These are phyloP conservation scores for Prunus salicina DNA, from an alignment of 306 rosid species.

Conservation along the genomic window DNA sequence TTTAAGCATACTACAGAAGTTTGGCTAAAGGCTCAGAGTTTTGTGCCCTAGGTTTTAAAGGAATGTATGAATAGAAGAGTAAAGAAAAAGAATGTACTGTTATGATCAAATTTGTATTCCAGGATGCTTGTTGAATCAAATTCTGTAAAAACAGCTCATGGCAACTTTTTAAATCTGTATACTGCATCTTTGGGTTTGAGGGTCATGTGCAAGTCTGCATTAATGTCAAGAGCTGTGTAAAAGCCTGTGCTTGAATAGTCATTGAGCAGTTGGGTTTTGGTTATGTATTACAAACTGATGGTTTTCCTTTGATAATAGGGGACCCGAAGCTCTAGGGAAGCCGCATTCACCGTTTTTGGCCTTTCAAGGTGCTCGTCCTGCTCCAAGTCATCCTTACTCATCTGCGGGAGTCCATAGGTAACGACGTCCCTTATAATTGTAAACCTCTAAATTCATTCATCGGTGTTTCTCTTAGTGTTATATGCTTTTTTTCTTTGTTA, in stretches of 20 bases:
- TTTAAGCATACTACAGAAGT: neutral
- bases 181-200: neutral
- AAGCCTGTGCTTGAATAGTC: neutral
- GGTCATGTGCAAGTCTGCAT: neutral
- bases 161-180: neutral
- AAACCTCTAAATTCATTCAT: neutral
- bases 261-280: neutral
- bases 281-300: neutral
- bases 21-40: neutral
- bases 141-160: neutral
- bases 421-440: neutral
- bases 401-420: conserved; percentile 22
- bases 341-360: conserved; percentile 7
- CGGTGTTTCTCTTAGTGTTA: neutral
- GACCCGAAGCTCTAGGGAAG: conserved; percentile 10
- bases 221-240: neutral
- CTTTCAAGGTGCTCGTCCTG: conserved; percentile 13
- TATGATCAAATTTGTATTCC: neutral
- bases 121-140: neutral
- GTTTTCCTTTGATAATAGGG: conserved; percentile 7
- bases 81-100: neutral
- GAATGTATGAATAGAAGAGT: neutral
- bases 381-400: conserved; percentile 7
- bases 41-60: neutral
- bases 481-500: too few relatives aligned